phyloP scores from a whole-genome alignment of 2,329 filamentous ascomycete genomes.

The Trichoderma cornu-damae region DNA sequence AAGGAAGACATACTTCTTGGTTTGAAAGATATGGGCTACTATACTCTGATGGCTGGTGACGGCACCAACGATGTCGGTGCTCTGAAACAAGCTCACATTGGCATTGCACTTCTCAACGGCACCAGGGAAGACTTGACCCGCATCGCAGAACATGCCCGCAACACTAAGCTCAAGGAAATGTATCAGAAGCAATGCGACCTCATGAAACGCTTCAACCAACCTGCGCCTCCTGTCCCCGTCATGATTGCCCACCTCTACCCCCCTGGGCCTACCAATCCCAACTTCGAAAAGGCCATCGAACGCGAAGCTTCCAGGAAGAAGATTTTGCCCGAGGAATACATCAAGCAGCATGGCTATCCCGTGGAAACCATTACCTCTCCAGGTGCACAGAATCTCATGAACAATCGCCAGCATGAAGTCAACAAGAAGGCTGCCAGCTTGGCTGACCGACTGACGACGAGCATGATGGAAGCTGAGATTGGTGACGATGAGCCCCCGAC shows the following conservation, averaged over 20 bases:
- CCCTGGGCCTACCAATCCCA: slow-evolving; percentile 83
- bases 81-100: slow-evolving; percentile 95
- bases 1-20: slow-evolving; percentile 98
- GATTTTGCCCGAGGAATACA: slow-evolving; percentile 54
- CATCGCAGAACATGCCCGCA: slow-evolving; percentile 89
- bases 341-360: slow-evolving; percentile 46
- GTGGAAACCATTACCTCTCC: slow-evolving; percentile 63
- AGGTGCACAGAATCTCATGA: slow-evolving; percentile 56
- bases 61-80: slow-evolving; percentile 98
- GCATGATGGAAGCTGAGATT: slow-evolving; percentile 86
- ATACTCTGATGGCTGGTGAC: slow-evolving; percentile 97
- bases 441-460: slow-evolving; percentile 78
- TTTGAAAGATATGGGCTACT: slow-evolving; percentile 94
- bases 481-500: slow-evolving; percentile 88
- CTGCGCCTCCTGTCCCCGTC: slow-evolving; percentile 82
- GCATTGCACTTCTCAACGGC: slow-evolving; percentile 91
- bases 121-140: slow-evolving; percentile 84
- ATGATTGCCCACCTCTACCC: slow-evolving; percentile 93
- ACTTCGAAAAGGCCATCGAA: slow-evolving; percentile 87
- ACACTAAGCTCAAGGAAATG: slow-evolving; percentile 96
- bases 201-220: slow-evolving; percentile 94
- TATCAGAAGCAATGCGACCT: slow-evolving; percentile 93
- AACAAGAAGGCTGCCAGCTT: slow-evolving; percentile 69
- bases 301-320: slow-evolving; percentile 78
- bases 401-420: slow-evolving; percentile 58